Base-by-base conservation (phyloP, 257 asterid species). In the Plantago ovata region DNA sequence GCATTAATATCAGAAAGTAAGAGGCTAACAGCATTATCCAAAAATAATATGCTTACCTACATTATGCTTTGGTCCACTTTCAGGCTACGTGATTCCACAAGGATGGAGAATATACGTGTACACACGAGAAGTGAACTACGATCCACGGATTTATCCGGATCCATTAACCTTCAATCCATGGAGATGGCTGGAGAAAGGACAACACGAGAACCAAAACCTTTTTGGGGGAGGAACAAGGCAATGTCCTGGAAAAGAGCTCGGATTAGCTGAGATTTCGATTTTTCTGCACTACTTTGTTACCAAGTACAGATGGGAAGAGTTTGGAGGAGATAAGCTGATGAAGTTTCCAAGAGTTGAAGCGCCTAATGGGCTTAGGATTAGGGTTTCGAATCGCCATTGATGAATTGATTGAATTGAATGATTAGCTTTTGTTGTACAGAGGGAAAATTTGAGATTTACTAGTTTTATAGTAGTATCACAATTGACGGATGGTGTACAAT, bases 191-290 rank as follows among this genome's bases (percentile, higher is more conserved):
- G 96, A 71, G 44, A 86, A 64, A 13, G 75, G 84, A 73, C 75
- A 69, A 64, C 36, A 28, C 36, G 99, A 93, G 69, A 80, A 75
- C 65, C 93, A 83, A 57, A 80, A 86, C 76, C 80, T 75, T 48
- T 93, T 93, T 50, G 97, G 99, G 39, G 99, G 97, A 3, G 97
- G 99, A 23, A 86, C 97, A 4, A 75, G 99, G 65, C 95, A 84
- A 54, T 93, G 99, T 65, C 99, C 99, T 13, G 99, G 99, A 9
- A 93, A 89, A 65, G 99, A 93, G 49, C 97, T 93, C 62, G 99
- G 99, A 15, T 63, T 93, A 67, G 99, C 99, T 7, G 99, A 93
- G 72, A 86, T 93, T 40, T 93, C 96, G 0, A 89, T 94, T 12
- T 93, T 93, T 62, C 99, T 93, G 56, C 99, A 93, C 68, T 93